Evolutionary conservation across 768 basidiomycete genomes (phyloP), one percentile per base, ranked within the genome.

Genomic region (Sarcodon aspratus): DNA sequence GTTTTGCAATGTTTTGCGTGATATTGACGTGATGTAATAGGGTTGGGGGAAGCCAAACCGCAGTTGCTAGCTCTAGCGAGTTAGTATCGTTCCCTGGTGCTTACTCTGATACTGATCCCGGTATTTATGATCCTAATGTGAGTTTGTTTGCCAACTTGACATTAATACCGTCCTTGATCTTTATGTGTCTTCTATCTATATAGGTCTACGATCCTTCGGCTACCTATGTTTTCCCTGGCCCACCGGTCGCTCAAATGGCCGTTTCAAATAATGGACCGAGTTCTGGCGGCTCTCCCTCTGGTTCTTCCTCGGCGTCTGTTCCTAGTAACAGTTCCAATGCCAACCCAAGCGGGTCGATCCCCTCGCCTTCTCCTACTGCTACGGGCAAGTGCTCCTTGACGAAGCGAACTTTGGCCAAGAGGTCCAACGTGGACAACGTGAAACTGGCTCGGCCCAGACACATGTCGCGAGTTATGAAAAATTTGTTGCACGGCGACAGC

Each of bases 31-130:
- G 2, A 27, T 27, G 2, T 27, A 27, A 27, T 27, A 57, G 21
- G 40, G 62, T 89, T 33, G 67, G 73, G 2, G 85, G 86, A 8
- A 72, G 63, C 45, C 73, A 74, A 42, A 71, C 67, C 1, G 80
- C 73, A 7, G 60, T 52, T 1, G 79, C 82, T 3, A 63, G 57
- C 51, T 78, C 81, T 38, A 72, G 79, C 33, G 40, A 42, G 13
- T 13, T 42, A 2, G 83, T 83, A 34, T 70, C 66, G 32, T 72
- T 90, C 52, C 87, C 87, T 1, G 87, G 86, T 17, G 85, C 76
- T 9, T 91, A 91, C 69, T 71, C 59, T 34, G 83, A 85, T 59
- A 67, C 54, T 44, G 84, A 89, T 57, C 79, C 85, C 1, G 88
- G 86, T 46, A 85, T 89, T 62, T 78, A 73, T 54, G 78, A 71